Evolutionary conservation across 352 stramenopile species (phyloP).

Genomic region (Peronospora tabacina): DNA sequence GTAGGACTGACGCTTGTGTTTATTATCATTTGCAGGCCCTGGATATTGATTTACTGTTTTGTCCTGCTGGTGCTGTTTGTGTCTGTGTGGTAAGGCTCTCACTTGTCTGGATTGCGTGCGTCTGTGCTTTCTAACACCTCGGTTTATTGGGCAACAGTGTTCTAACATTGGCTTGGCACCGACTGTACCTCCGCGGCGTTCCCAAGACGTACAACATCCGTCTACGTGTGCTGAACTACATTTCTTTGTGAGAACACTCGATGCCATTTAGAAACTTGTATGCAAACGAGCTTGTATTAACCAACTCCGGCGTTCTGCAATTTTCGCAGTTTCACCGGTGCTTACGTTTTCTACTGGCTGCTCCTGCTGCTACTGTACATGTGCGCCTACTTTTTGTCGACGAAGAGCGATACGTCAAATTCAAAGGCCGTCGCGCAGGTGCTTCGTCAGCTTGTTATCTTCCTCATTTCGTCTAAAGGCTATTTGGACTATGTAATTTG

Average conservation of each 20-base stretch:
- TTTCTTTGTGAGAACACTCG: slow-evolving; percentile 60
- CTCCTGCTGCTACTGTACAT: slow-evolving; percentile 83
- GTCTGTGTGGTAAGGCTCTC: slow-evolving; percentile 51
- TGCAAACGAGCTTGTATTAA: slow-evolving; percentile 2
- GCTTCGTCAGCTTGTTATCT: slow-evolving; percentile 72
- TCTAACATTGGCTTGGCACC: slow-evolving; percentile 74
- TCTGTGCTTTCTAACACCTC: background rate
- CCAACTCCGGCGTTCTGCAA: background rate
- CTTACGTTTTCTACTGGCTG: slow-evolving; percentile 87
- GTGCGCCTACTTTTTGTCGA: slow-evolving; percentile 85
- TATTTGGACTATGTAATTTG: slow-evolving; percentile 87
- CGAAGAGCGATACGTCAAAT: slow-evolving; percentile 49
- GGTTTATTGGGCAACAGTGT: slow-evolving; percentile 32
- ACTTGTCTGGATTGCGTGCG: background rate
- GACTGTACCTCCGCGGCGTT: slow-evolving; percentile 73
- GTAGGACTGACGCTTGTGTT: background rate
- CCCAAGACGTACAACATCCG: slow-evolving; percentile 87
- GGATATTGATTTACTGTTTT: slow-evolving; percentile 84
- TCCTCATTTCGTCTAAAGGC: slow-evolving; percentile 75
- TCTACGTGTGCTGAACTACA: slow-evolving; percentile 84
- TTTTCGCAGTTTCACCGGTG: slow-evolving; percentile 61
- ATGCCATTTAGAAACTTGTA: background rate
- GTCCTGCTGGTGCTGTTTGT: slow-evolving; percentile 80
- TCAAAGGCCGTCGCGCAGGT: slow-evolving; percentile 62
- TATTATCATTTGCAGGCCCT: slow-evolving; percentile 38